Conservation (phyloP, 2,329 filamentous ascomycete species). For the Chalara sp. region DNA sequence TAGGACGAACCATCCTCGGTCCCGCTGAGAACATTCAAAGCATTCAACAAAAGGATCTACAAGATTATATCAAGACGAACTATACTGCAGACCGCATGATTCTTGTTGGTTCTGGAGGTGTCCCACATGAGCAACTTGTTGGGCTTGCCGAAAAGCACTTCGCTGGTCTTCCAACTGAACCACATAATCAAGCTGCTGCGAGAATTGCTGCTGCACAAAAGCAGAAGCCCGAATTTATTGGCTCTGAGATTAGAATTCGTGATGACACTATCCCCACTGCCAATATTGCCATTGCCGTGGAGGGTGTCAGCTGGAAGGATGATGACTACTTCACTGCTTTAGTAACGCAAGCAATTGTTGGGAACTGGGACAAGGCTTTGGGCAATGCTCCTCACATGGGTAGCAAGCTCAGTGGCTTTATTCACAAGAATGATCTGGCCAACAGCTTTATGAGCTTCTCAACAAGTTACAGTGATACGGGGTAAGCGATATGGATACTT, state of each 20-base stretch:
- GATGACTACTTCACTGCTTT: constrained; percentile 98
- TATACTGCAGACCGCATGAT: constrained; percentile 99
- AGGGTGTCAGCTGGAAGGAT: constrained; percentile 99
- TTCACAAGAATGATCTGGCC: constrained; percentile 90
- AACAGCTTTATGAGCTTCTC: constrained; percentile 99
- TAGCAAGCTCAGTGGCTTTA: constrained; percentile 93
- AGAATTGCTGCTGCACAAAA: constrained; percentile 65
- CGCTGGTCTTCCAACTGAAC: constrained; percentile 66
- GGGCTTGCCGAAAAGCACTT: constrained; percentile 97
- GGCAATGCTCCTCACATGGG: constrained; percentile 95
- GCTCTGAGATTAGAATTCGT: constrained; percentile 90
- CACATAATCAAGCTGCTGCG: constrained; percentile 65
- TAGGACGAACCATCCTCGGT: constrained; percentile 95
- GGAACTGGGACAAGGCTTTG: constrained; percentile 99
- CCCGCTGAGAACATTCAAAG: constrained; percentile 97
- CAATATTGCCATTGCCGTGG: constrained; percentile 96
- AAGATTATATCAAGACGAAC: constrained; percentile 98
- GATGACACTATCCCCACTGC: constrained; percentile 95
- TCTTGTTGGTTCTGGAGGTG: constrained; percentile 87
- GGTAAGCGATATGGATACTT: constrained; percentile 52
- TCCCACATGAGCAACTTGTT: constrained; percentile 90
- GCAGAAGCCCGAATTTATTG: constrained; percentile 88
- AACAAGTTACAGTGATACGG: constrained; percentile 98
- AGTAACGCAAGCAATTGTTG: constrained; percentile 96
- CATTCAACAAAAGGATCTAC: constrained; percentile 85